phyloP scores from a whole-genome alignment of 352 stramenopile genomes.

The Pythium insidiosum region DNA sequence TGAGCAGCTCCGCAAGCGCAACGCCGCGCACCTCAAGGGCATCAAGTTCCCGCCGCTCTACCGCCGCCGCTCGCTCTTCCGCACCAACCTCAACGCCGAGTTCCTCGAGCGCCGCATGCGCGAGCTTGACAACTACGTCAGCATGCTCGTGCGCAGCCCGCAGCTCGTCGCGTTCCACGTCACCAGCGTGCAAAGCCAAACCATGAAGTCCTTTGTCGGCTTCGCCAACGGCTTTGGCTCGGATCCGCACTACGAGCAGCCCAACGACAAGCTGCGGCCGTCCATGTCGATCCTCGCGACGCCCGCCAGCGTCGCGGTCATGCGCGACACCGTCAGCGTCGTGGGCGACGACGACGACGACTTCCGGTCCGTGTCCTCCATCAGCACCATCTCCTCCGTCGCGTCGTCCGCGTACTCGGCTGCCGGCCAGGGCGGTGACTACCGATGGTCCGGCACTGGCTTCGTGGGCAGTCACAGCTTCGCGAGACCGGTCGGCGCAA shows the following conservation, averaged over 20 bases:
- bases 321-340: conserved; percentile 47
- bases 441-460: conserved; percentile 76
- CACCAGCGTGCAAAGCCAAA: conserved; percentile 59
- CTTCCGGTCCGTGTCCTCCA: conserved; percentile 68
- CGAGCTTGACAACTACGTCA: conserved; percentile 76
- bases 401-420: conserved; percentile 24
- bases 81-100: conserved; percentile 47
- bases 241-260: conserved; percentile 63
- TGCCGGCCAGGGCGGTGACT: conserved; percentile 29
- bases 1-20: conserved; percentile 72
- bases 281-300: conserved; percentile 61
- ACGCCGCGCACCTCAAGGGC: conserved; percentile 58
- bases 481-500: conserved; percentile 23
- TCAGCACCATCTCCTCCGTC: conserved; percentile 52
- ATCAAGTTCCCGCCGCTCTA: conserved; percentile 81
- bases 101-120: conserved; percentile 53
- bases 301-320: conserved; percentile 24
- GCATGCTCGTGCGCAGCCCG: conserved; percentile 43
- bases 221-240: conserved; percentile 70
- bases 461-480: conserved; percentile 67
- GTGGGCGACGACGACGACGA: conserved; percentile 74
- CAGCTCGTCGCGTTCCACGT: conserved; percentile 74
- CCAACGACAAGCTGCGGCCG: conserved; percentile 39
- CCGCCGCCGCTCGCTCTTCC: conserved; percentile 58
- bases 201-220: conserved; percentile 71